phyloP scores from a whole-genome alignment of 306 rosid species.

The Dryas octopetala region DNA sequence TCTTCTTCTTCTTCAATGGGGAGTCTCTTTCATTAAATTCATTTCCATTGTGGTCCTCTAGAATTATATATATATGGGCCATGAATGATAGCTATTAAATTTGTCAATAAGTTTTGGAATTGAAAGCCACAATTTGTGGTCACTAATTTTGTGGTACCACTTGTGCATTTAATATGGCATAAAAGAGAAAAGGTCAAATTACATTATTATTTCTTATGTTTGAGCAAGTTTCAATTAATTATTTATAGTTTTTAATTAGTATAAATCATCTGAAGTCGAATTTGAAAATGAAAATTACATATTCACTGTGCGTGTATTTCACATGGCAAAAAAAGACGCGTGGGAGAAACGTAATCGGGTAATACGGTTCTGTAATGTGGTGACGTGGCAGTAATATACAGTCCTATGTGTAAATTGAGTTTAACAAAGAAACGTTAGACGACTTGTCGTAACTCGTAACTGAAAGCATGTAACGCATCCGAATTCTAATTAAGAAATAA shows the following conservation, averaged over 20 bases:
- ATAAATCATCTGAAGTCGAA: too few relatives aligned
- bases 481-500: background rate
- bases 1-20: constrained; percentile 8
- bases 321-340: constrained; percentile 11
- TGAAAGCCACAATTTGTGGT: constrained; percentile 11
- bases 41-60: constrained; percentile 36
- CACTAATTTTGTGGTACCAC: background rate
- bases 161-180: background rate
- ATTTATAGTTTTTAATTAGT: too few relatives aligned
- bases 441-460: constrained; percentile 14
- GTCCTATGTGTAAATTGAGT: background rate
- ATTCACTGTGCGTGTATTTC: background rate
- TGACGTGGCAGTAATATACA: constrained; percentile 18
- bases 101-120: constrained; percentile 4
- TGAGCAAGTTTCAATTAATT: too few relatives aligned
- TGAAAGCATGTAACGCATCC: constrained; percentile 34
- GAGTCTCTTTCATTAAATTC: background rate
- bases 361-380: background rate
- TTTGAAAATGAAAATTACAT: too few relatives aligned
- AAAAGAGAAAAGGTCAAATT: background rate
- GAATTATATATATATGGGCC: constrained; percentile 7
- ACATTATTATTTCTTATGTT: too few relatives aligned
- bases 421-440: background rate
- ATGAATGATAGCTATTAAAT: background rate
- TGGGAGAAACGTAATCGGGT: background rate